phyloP scores from a whole-genome alignment of 495 filamentous ascomycete genomes.

The Penicillium canescens region DNA sequence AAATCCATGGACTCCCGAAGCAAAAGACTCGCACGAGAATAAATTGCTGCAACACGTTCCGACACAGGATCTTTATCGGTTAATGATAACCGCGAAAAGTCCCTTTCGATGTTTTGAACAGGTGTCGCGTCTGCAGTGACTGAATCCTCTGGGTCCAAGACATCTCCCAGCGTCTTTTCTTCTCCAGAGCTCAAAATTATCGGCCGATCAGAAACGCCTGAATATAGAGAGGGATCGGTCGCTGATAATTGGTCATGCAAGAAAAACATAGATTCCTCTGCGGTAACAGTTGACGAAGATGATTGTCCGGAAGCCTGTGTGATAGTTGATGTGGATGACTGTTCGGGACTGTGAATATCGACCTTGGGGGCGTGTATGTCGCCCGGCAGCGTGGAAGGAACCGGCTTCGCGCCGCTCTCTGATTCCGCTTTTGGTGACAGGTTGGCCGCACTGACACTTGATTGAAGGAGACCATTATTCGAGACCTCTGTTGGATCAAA shows the following conservation, averaged over 20 bases:
- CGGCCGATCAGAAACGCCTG: slow-evolving; percentile 8
- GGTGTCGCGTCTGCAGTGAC: background rate
- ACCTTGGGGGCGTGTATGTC: too few species aligned
- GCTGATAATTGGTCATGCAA: background rate
- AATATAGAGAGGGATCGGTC: slow-evolving; percentile 16
- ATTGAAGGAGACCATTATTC: slow-evolving; percentile 7
- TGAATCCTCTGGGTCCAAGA: background rate
- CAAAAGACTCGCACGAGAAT: slow-evolving; percentile 36
- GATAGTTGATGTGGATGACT: background rate
- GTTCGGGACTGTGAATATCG: too few species aligned
- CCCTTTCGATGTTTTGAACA: background rate
- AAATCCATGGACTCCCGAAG: slow-evolving; percentile 41
- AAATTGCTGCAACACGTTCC: slow-evolving; percentile 27
- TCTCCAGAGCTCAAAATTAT: slow-evolving; percentile 5
- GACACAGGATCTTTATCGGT: slow-evolving; percentile 9
- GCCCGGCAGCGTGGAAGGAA: too few species aligned
- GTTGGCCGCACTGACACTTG: slow-evolving; percentile 4
- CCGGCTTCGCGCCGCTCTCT: too few species aligned
- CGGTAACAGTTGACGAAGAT: slow-evolving; percentile 6
- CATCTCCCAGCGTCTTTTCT: slow-evolving; percentile 13
- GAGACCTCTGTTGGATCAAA: slow-evolving; percentile 26
- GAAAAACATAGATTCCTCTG: slow-evolving; percentile 3
- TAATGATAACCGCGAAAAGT: slow-evolving; percentile 2
- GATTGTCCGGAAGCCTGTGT: background rate
- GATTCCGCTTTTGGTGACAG: too few species aligned